Evolutionary conservation across 2,329 filamentous ascomycete species (phyloP).

Genomic region (Talaromyces islandicus): DNA sequence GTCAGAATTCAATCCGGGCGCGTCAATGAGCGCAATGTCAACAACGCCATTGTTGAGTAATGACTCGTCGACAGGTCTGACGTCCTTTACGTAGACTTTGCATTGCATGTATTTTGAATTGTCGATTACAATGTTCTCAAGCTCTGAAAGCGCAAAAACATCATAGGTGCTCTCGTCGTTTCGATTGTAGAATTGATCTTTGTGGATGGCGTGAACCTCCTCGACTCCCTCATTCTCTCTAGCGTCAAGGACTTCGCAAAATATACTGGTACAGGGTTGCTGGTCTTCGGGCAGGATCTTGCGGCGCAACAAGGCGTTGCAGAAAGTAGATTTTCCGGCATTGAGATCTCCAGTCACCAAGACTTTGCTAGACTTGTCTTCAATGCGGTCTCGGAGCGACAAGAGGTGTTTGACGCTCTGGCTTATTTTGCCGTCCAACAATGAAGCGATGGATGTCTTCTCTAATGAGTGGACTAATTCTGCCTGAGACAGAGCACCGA

Average conservation of each 20-base stretch:
- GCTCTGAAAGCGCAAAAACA: conserved; percentile 67
- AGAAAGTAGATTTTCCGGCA: conserved; percentile 97
- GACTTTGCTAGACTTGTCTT: conserved; percentile 96
- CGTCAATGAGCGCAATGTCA: conserved; percentile 95
- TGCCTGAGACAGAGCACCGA: conserved; percentile 77
- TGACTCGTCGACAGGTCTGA: conserved; percentile 82
- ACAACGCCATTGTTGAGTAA: conserved; percentile 96
- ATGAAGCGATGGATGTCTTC: conserved; percentile 80
- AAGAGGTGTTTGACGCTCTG: conserved; percentile 88
- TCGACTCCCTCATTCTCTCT: conserved; percentile 86
- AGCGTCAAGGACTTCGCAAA: conserved; percentile 92
- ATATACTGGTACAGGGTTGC: conserved; percentile 96
- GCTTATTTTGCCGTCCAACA: conserved; percentile 89
- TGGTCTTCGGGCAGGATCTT: conserved; percentile 95
- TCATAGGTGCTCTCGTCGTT: conserved; percentile 93
- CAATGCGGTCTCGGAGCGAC: conserved; percentile 83
- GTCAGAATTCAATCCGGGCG: conserved; percentile 89
- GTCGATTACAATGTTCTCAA: conserved; percentile 86
- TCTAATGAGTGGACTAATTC: conserved; percentile 93
- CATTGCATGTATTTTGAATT: conserved; percentile 86
- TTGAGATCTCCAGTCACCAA: conserved; percentile 93
- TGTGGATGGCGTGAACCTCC: conserved; percentile 92
- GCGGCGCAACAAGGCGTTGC: conserved; percentile 87
- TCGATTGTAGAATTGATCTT: conserved; percentile 70
- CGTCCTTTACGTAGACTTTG: conserved; percentile 94